Conservation (phyloP, 2,329 filamentous ascomycete species). For the Beauveria scarabaeidicola region DNA sequence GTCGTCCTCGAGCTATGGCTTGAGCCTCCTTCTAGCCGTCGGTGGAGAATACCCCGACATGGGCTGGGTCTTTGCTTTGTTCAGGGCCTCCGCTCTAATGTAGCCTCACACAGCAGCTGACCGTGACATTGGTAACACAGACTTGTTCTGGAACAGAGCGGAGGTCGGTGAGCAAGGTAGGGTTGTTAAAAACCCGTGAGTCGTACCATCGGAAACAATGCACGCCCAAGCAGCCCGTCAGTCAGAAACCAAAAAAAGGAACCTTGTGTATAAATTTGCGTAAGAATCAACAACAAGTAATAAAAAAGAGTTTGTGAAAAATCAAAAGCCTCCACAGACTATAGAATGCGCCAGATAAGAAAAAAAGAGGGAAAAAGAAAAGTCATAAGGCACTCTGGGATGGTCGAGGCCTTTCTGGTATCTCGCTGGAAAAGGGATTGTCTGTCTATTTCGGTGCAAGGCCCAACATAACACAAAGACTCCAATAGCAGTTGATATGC, state of each 20-base stretch:
- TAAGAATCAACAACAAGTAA: conserved; percentile 1
- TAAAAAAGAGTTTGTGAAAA: conserved; percentile 3
- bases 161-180: no score
- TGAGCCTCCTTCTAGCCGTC: no score
- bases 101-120: no score
- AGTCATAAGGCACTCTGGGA: conserved; percentile 7
- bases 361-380: neutral
- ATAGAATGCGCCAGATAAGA: conserved; percentile 9
- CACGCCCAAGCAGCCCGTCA: neutral
- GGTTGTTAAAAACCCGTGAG: neutral
- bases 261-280: conserved; percentile 7
- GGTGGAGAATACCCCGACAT: no score
- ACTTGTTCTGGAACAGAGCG: no score
- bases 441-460: conserved; percentile 11
- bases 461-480: conserved; percentile 13
- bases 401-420: conserved; percentile 9
- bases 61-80: no score
- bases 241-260: neutral
- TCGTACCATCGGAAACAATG: neutral
- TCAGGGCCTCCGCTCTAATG: no score
- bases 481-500: conserved; percentile 13
- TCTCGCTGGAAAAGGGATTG: conserved; percentile 10
- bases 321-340: conserved; percentile 6
- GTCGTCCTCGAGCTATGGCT: no score
- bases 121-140: no score